Evolutionary conservation across 495 filamentous ascomycete genomes (phyloP).

Genomic region (Annulohypoxylon moriforme): DNA sequence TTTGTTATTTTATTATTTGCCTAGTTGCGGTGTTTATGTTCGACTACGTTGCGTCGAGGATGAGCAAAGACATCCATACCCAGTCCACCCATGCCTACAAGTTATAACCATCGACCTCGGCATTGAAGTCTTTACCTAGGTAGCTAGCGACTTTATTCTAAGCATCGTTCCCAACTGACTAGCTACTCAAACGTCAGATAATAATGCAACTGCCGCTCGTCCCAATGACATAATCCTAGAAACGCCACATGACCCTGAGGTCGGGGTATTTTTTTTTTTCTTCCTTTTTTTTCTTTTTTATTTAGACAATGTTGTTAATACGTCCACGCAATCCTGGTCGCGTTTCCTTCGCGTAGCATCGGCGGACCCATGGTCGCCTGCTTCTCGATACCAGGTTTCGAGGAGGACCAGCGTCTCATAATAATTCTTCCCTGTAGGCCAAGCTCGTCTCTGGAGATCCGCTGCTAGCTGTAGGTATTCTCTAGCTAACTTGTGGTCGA

Average conservation of each 20-base stretch:
- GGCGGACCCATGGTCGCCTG: conserved; percentile 39
- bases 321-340: conserved; percentile 23
- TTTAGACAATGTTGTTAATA: conserved; percentile 28
- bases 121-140: background rate
- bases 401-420: conserved; percentile 46
- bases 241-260: conserved; percentile 25
- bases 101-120: background rate
- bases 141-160: conserved; percentile 1
- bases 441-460: conserved; percentile 43
- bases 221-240: background rate
- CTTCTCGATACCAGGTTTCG: conserved; percentile 46
- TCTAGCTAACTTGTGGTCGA: conserved; percentile 43
- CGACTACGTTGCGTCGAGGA: background rate
- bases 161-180: conserved; percentile 4
- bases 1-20: background rate
- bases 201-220: background rate
- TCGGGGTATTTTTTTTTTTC: conserved; percentile 4
- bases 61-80: conserved; percentile 6
- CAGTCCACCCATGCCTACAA: too few relatives aligned
- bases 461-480: conserved; percentile 41
- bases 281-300: background rate
- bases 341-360: conserved; percentile 28
- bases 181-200: conserved; percentile 1
- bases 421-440: conserved; percentile 48
- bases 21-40: background rate